These are phyloP conservation scores for Coniella lustricola DNA, from an alignment of 2,329 filamentous ascomycete species.

Conservation along the genomic window DNA sequence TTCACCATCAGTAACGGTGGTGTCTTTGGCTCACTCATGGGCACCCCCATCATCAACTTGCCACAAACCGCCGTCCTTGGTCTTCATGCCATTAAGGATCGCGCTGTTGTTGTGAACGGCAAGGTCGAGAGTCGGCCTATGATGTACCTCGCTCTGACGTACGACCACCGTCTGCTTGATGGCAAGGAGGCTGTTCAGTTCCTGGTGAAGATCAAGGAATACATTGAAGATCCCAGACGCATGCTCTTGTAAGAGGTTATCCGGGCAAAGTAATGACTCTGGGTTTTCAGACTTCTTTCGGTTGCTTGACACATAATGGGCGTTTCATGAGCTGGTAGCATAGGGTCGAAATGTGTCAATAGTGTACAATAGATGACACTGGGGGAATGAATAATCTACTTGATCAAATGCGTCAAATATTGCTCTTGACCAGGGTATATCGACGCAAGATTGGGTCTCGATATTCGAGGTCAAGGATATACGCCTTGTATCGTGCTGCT, in stretches of 20 bases:
- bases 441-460: too few species aligned
- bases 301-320: not conserved
- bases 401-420: too few species aligned
- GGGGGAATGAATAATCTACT: too few species aligned
- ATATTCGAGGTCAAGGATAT: too few species aligned
- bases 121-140: slow-evolving; percentile 96
- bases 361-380: slow-evolving; percentile 15
- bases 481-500: too few species aligned
- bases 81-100: slow-evolving; percentile 94
- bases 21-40: slow-evolving; percentile 95
- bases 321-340: slow-evolving; percentile 7
- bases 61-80: slow-evolving; percentile 89
- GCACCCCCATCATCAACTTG: slow-evolving; percentile 96
- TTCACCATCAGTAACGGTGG: slow-evolving; percentile 98
- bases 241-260: slow-evolving; percentile 66
- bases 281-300: not conserved
- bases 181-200: slow-evolving; percentile 94
- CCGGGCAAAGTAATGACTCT: not conserved
- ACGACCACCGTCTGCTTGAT: slow-evolving; percentile 93
- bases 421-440: too few species aligned
- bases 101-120: slow-evolving; percentile 80
- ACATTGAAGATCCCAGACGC: slow-evolving; percentile 87
- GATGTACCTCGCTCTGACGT: slow-evolving; percentile 98
- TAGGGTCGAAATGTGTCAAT: slow-evolving; percentile 12
- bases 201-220: slow-evolving; percentile 95